phyloP scores from a whole-genome alignment of 2,329 filamentous ascomycete species.

The Pseudogymnoascus sp. region DNA sequence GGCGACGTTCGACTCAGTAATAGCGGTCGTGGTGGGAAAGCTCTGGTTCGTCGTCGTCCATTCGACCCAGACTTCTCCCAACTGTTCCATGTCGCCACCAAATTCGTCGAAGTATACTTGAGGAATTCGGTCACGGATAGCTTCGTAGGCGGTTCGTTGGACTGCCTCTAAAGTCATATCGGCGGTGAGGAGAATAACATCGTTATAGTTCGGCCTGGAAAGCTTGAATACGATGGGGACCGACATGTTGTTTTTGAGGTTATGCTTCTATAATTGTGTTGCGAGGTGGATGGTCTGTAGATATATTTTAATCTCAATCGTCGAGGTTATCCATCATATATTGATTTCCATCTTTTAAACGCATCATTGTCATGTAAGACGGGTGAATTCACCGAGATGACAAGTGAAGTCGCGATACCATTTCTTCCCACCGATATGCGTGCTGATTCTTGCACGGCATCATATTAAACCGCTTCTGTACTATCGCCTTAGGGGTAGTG shows the following conservation, averaged over 20 bases:
- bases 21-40: neutral
- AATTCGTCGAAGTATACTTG: neutral
- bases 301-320: neutral
- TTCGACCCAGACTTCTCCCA: constrained; percentile 61
- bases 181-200: neutral
- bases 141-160: neutral
- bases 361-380: neutral
- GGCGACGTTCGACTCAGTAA: neutral
- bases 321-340: neutral
- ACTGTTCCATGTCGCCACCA: constrained; percentile 74
- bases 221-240: neutral
- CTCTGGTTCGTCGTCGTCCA: constrained; percentile 72
- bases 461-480: neutral
- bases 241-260: neutral
- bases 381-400: neutral
- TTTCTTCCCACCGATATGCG: neutral
- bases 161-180: neutral
- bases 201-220: neutral
- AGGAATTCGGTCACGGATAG: neutral
- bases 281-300: neutral
- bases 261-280: neutral
- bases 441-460: neutral
- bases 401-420: neutral
- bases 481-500: neutral
- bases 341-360: neutral